These are phyloP conservation scores for Cercospora beticola DNA, from an alignment of 2,329 filamentous ascomycete genomes.

Conservation along the genomic window DNA sequence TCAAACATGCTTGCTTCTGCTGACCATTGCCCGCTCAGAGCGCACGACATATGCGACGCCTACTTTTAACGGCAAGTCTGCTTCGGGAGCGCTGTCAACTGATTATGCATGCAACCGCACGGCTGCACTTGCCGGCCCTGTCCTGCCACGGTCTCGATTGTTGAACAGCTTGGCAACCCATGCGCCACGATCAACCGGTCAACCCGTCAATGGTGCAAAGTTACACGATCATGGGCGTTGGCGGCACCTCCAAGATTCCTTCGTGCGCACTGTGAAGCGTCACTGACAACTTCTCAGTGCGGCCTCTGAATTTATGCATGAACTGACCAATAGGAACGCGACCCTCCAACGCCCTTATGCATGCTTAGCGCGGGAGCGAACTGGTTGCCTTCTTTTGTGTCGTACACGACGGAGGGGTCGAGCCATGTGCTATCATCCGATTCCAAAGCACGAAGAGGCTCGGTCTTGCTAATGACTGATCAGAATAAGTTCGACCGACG, in stretches of 20 bases:
- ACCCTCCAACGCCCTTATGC: slow-evolving; percentile 9
- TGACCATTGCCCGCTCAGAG: background rate
- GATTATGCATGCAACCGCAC: background rate
- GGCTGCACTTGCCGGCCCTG: background rate
- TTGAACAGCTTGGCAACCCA: background rate
- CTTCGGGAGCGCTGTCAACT: background rate
- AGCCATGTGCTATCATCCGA: background rate
- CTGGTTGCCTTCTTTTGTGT: slow-evolving; percentile 18
- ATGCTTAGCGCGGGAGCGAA: slow-evolving; percentile 14
- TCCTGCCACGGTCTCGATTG: background rate
- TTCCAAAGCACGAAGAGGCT: background rate
- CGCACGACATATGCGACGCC: background rate
- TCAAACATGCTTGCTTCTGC: background rate
- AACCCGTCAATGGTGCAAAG: background rate
- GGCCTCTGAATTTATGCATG: slow-evolving; percentile 8
- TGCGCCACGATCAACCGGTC: background rate
- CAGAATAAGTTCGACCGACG: background rate
- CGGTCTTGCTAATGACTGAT: background rate
- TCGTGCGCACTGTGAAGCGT: slow-evolving; percentile 11
- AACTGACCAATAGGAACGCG: slow-evolving; percentile 10
- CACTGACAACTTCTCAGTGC: slow-evolving; percentile 18
- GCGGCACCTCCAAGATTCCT: background rate
- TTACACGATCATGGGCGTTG: background rate
- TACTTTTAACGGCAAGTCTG: background rate
- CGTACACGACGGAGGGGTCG: slow-evolving; percentile 3